phyloP scores from a whole-genome alignment of 148 eudicot genomes.

The Rhododendron molle region DNA sequence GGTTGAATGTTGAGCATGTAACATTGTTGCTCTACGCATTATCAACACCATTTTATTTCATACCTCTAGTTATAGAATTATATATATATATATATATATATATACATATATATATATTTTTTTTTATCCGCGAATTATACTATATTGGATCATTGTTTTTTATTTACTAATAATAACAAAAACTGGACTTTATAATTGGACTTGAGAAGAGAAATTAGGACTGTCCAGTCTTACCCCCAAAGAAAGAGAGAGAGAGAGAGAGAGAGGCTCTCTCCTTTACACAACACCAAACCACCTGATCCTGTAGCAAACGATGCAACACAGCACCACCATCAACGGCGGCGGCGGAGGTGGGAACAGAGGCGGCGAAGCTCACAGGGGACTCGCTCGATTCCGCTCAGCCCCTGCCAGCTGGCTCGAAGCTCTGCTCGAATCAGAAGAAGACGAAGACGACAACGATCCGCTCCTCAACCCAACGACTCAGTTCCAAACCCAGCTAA shows the following conservation, averaged over 20 bases:
- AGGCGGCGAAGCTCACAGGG: constrained; percentile 29
- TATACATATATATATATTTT: too few species aligned
- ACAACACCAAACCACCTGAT: constrained; percentile 13
- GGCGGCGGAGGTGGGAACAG: constrained; percentile 9
- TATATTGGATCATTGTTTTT: too few species aligned
- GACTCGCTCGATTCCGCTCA: constrained; percentile 80
- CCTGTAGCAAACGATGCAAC: constrained; percentile 12
- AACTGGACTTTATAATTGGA: background rate
- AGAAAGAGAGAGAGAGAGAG: constrained; percentile 16
- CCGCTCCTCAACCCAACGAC: constrained; percentile 27
- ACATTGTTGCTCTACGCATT: too few species aligned
- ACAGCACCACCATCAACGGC: constrained; percentile 42
- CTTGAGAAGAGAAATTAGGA: background rate
- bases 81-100: too few species aligned
- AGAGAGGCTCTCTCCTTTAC: background rate
- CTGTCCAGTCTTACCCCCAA: constrained; percentile 6
- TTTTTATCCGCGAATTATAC: too few species aligned
- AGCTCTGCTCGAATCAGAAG: constrained; percentile 63
- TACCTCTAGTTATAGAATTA: too few species aligned
- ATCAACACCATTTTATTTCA: too few species aligned
- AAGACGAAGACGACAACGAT: constrained; percentile 35
- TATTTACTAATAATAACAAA: too few species aligned
- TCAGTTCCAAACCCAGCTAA: constrained; percentile 6
- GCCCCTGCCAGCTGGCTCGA: constrained; percentile 97
- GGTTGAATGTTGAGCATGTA: too few species aligned